Evolutionary conservation across 1,284 basidiomycete genomes (phyloP), one percentile per base, ranked within the genome.

Genomic region (Heterobasidion irregulare): DNA sequence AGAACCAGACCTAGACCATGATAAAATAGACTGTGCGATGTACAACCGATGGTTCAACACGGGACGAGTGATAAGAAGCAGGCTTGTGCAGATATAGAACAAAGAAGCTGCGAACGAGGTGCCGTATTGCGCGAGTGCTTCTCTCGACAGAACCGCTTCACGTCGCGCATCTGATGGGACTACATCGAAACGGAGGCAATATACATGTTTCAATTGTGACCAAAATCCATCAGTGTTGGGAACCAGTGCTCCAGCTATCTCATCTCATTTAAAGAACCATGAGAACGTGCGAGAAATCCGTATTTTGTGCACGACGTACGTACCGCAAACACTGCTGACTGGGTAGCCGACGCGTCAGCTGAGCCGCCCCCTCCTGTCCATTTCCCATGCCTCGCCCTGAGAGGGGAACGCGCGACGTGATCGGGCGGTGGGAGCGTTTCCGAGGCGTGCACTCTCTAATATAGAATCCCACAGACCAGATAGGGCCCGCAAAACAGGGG

Each of bases 311-410:
- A 41, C 12, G 38, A 41, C 38, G 38, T 26, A 41, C 38, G 38
- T n/a, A 41, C 6, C 38, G 38, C 10, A 41, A 8, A 41, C 38
- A n/a, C 10, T n/a, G 38, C 10, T 41, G 38, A 12, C 38, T 3
- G 38, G 38, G n/a, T 41, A 7, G 38, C n/a, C 12, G 16, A 2
- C 9, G 10, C 18, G 36, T 53, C 61, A 65, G 52, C 62, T 63
- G n/a, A 61, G 59, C 38, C 64, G 56, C 10, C 71, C 72, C 61
- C 78, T 70, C 62, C 68, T 65, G 51, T 84, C 78, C 80, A 86
- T 78, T 68, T 86, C 83, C 75, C 78, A 83, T 10, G 79, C 64
- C 58, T 81, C 77, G 45, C 75, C 74, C 45, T 77, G 75, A 9
- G 58, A 72, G 68, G 58, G 73, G 70, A 47, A 70, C 65, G 55